Conservation (phyloP, 2,329 filamentous ascomycete genomes). For the Bipolaris gigantea region DNA sequence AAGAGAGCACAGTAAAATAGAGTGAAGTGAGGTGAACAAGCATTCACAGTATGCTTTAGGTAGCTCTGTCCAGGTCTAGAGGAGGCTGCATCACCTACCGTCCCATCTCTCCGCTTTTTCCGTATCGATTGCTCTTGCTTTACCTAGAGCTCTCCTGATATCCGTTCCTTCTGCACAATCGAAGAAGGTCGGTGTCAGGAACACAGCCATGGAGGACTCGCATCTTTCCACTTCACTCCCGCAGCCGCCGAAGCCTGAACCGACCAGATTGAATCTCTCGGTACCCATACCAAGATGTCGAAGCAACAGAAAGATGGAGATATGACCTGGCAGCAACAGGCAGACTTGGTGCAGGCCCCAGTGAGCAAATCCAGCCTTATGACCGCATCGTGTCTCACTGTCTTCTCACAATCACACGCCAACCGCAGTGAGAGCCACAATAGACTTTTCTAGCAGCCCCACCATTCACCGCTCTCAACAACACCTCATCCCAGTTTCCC, state of each 20-base stretch:
- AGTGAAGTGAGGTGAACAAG: not conserved
- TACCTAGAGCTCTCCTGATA: not conserved
- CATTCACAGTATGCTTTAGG: not conserved
- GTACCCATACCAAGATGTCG: not conserved
- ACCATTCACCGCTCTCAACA: not conserved
- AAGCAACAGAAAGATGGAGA: not conserved
- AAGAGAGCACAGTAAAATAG: not conserved
- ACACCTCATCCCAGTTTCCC: not conserved
- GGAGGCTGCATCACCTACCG: not conserved
- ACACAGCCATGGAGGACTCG: slow-evolving; percentile 1
- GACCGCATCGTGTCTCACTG: not conserved
- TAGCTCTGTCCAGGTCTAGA: not conserved
- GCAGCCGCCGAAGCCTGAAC: not conserved
- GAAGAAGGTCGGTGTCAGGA: slow-evolving; percentile 5
- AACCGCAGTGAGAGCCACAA: not conserved
- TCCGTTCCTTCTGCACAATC: not conserved
- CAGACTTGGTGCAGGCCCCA: slow-evolving; percentile 5
- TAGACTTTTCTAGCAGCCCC: not conserved
- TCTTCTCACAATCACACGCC: not conserved
- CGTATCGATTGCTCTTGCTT: not conserved
- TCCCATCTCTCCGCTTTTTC: not conserved
- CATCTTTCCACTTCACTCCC: slow-evolving; percentile 4
- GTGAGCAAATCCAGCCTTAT: slow-evolving; percentile 20
- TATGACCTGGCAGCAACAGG: slow-evolving; percentile 27
- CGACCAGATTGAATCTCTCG: not conserved